Evolutionary conservation across 1,284 basidiomycete species (phyloP).

Genomic region (Tausonia pullulans): DNA sequence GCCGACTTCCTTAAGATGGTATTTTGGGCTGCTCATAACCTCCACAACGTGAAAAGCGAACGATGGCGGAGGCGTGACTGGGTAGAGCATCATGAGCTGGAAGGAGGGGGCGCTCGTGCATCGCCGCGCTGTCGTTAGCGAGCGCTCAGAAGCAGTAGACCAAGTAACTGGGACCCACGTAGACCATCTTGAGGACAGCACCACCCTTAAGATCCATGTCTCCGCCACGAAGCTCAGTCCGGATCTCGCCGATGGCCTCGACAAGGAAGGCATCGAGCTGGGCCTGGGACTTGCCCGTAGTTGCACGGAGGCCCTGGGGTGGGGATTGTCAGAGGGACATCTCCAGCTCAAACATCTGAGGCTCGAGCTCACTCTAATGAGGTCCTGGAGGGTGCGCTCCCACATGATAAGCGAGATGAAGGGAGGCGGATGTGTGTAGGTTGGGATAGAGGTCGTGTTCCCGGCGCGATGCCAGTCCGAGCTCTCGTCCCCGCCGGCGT

Average conservation of each 20-base stretch:
- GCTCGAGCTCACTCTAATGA: slow-evolving; percentile 51
- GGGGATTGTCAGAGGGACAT: not conserved
- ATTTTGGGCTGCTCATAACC: slow-evolving; percentile 86
- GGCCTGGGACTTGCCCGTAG: slow-evolving; percentile 33
- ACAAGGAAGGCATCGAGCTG: slow-evolving; percentile 38
- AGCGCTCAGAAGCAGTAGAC: not conserved
- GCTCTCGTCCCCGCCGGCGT: no score
- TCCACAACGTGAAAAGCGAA: slow-evolving; percentile 85
- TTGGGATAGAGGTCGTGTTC: no score
- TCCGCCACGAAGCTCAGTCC: slow-evolving; percentile 77
- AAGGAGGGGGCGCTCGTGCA: not conserved
- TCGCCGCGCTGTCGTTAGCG: not conserved
- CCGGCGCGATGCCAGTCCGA: no score
- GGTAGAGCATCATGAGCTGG: slow-evolving; percentile 39
- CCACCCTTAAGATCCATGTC: slow-evolving; percentile 96
- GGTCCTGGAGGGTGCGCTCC: slow-evolving; percentile 84
- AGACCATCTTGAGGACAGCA: slow-evolving; percentile 90
- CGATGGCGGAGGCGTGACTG: slow-evolving; percentile 35
- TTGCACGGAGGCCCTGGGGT: slow-evolving; percentile 48
- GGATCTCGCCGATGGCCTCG: slow-evolving; percentile 54
- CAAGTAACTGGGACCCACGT: slow-evolving; percentile 48
- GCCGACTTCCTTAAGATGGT: slow-evolving; percentile 88
- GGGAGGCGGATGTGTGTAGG: no score
- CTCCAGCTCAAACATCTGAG: not conserved
- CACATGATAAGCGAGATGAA: slow-evolving; percentile 48